phyloP scores from a whole-genome alignment of 2,329 filamentous ascomycete species.

The Exophiala mesophila region DNA sequence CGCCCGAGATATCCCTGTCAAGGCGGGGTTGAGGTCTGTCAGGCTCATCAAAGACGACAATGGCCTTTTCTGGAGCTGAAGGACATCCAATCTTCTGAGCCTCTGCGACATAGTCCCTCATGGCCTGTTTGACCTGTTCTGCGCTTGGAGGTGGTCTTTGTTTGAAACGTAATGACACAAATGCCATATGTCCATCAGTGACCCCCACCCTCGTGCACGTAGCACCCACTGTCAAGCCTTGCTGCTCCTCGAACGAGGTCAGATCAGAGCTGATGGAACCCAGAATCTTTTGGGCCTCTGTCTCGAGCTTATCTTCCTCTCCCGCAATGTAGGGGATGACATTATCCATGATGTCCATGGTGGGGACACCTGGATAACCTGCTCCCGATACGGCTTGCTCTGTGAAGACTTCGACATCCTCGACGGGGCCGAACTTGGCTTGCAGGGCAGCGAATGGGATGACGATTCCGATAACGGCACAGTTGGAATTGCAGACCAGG shows the following conservation, averaged over 20 bases:
- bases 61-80: constrained; percentile 74
- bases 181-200: constrained; percentile 91
- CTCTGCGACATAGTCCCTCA: constrained; percentile 77
- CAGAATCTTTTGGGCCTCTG: constrained; percentile 91
- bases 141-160: constrained; percentile 68
- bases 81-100: constrained; percentile 79
- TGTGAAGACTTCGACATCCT: constrained; percentile 78
- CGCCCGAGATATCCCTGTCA: constrained; percentile 76
- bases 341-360: constrained; percentile 95
- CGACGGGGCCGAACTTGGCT: constrained; percentile 73
- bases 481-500: constrained; percentile 96
- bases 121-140: constrained; percentile 70
- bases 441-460: constrained; percentile 91
- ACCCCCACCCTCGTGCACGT: constrained; percentile 94
- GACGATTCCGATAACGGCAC: constrained; percentile 91
- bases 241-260: constrained; percentile 72
- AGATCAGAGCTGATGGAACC: constrained; percentile 66
- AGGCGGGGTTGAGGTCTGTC: constrained; percentile 88
- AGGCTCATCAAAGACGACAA: constrained; percentile 81
- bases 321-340: constrained; percentile 89
- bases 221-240: constrained; percentile 69
- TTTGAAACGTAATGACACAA: constrained; percentile 79
- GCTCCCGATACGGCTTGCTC: constrained; percentile 93
- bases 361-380: constrained; percentile 65
- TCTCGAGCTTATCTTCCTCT: constrained; percentile 94